These are phyloP conservation scores for Mycocalia duriaeana DNA, from an alignment of 1,284 basidiomycete genomes.

Conservation along the genomic window DNA sequence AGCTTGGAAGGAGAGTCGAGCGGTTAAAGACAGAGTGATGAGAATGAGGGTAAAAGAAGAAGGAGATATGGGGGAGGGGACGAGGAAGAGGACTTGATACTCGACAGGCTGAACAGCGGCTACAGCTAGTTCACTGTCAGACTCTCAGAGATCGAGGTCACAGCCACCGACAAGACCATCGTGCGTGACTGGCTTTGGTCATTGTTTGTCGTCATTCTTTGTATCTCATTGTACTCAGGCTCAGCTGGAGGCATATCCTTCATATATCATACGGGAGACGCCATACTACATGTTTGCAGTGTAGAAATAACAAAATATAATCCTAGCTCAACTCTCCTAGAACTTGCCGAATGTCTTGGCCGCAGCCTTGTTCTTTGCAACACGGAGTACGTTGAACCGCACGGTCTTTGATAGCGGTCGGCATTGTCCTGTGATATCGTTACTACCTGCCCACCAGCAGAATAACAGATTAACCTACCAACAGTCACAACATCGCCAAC, in stretches of 20 bases:
- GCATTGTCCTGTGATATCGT: conserved; percentile 75
- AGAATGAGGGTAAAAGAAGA: not conserved
- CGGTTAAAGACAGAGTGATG: not conserved
- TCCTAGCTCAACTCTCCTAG: conserved; percentile 49
- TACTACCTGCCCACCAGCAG: not conserved
- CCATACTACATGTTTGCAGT: conserved; percentile 1
- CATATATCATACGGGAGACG: conserved; percentile 8
- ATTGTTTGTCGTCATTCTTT: conserved; percentile 22
- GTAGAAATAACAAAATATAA: too few species aligned
- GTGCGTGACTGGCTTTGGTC: conserved; percentile 19
- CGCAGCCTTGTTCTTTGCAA: conserved; percentile 84
- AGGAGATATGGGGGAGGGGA: not conserved
- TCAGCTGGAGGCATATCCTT: not conserved
- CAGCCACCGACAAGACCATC: too few species aligned
- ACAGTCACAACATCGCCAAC: conserved; percentile 92
- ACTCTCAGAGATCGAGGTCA: not conserved
- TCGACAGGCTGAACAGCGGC: not conserved
- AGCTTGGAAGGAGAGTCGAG: conserved; percentile 39
- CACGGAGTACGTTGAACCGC: conserved; percentile 95
- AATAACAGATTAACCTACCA: conserved; percentile 51
- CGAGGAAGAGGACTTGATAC: not conserved
- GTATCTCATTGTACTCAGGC: not conserved
- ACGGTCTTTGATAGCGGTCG: conserved; percentile 99
- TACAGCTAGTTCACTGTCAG: not conserved
- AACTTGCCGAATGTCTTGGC: conserved; percentile 94